Base-by-base conservation (phyloP, 2,329 filamentous ascomycete species). In the Microdochium bolleyi region DNA sequence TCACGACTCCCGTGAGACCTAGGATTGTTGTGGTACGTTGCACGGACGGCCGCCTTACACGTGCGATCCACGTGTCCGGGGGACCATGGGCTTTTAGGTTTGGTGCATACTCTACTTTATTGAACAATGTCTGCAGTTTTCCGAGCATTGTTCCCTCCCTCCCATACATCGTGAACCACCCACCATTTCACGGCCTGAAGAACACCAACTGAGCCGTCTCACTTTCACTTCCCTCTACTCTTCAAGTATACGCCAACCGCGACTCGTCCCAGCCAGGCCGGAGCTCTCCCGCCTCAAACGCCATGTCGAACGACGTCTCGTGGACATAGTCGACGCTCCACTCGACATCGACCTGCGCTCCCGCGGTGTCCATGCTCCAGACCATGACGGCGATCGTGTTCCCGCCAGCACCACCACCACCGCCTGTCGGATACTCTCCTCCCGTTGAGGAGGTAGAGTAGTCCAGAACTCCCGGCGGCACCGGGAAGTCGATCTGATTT, bases 381-480 rank as follows among this genome's bases (percentile, higher is more conserved):
- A 85, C 67, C 16, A 76, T 80, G 13, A 84, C 62, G 0, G 70
- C 75, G 51, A 85, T 71, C 0, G 77, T 80, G 56, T 85, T 85
- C 9, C 78, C 70, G 0, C 81, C 82, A 7, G 66, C 64, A 54
- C 84, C 82, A 60, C 84, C 71, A 9, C 84, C 63, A 4, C 85
- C 69, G 0, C 82, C 82, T 0, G 27, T 85, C 70, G 0, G 78
- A 78, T 0, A 82, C 75, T 52, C 85, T 82, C 0, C 81, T 61
- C 0, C 73, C 74, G 0, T 63, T 56, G 0, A 80, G 78, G 0
- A 85, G 67, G 8, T n/a, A 41, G 41, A 46, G 64, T 90, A 87
- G 62, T 92, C 78, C 50, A 89, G 70, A 22, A 92, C 75, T 22
- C 87, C 86, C 68, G 89, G 80, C 0, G 88, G 87, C 0, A 92